These are phyloP conservation scores for Trichophyton rubrum DNA, from an alignment of 2,329 filamentous ascomycete genomes.

Conservation along the genomic window DNA sequence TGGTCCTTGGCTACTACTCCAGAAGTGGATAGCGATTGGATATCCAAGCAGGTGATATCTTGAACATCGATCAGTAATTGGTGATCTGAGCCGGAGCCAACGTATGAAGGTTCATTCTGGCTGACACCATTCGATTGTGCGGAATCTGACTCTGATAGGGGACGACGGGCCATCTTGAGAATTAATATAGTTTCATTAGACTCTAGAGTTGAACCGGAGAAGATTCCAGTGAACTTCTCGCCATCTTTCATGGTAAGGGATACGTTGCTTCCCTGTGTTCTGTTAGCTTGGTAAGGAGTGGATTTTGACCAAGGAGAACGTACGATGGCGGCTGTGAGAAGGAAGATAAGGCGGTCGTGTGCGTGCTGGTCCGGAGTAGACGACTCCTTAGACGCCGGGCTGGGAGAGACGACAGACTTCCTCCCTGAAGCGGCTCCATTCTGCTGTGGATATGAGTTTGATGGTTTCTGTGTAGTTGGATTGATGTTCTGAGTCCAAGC, in stretches of 20 bases:
- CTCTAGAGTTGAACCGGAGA: conserved; percentile 44
- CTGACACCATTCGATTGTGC: conserved; percentile 32
- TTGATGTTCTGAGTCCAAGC: conserved; percentile 51
- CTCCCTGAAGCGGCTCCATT: conserved; percentile 42
- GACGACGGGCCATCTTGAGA: conserved; percentile 53
- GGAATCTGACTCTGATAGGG: conserved; percentile 22
- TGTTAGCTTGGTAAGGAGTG: conserved; percentile 1
- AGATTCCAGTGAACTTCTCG: conserved; percentile 49
- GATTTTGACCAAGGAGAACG: conserved; percentile 18
- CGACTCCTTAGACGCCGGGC: conserved; percentile 35
- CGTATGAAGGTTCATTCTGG: conserved; percentile 27
- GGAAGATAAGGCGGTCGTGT: conserved; percentile 47
- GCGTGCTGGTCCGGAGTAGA: conserved; percentile 45
- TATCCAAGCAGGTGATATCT: conserved; percentile 46
- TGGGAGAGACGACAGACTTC: conserved; percentile 30
- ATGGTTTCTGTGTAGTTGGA: conserved; percentile 46
- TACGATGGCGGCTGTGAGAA: conserved; percentile 48
- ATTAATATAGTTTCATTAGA: conserved; percentile 42
- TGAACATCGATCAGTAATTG: conserved; percentile 50
- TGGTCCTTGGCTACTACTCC: conserved; percentile 40
- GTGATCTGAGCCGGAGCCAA: conserved; percentile 34
- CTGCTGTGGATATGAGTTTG: conserved; percentile 32
- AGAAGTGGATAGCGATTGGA: conserved; percentile 41
- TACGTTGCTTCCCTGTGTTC: conserved; percentile 41
- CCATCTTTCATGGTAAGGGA: conserved; percentile 48